Percentiles rank a stretch among this genome's conserved stretches.
phyloP scores from a whole-genome alignment of 2,329 filamentous ascomycete genomes.

The Penicillium sp. region DNA sequence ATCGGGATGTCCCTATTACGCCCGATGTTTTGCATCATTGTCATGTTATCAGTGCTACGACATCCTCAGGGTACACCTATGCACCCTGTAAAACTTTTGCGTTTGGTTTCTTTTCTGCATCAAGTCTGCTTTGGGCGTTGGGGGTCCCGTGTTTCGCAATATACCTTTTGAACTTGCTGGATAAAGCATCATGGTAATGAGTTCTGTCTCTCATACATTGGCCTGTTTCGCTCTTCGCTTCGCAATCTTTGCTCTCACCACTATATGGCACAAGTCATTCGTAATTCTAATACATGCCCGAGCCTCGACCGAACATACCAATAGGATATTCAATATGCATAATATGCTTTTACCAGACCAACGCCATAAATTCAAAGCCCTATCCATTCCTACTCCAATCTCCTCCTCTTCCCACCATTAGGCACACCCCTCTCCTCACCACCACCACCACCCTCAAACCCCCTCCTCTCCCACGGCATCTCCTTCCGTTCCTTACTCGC shows the following conservation, averaged over 20 bases:
- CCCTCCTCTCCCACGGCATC: slow-evolving; percentile 57
- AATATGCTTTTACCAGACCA: neutral
- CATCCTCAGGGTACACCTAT: slow-evolving; percentile 9
- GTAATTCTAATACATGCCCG: slow-evolving; percentile 2
- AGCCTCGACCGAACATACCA: neutral
- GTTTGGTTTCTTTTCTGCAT: slow-evolving; percentile 15
- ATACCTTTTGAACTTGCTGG: slow-evolving; percentile 21
- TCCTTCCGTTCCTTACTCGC: slow-evolving; percentile 78
- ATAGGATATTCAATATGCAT: slow-evolving; percentile 4
- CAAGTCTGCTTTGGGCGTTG: slow-evolving; percentile 11
- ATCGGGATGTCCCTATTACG: slow-evolving; percentile 6
- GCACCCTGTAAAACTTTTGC: slow-evolving; percentile 11
- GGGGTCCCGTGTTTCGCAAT: slow-evolving; percentile 16
- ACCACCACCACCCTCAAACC: slow-evolving; percentile 25
- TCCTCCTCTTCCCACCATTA: slow-evolving; percentile 29
- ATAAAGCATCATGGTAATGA: slow-evolving; percentile 23
- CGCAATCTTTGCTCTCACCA: neutral
- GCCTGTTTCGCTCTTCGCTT: slow-evolving; percentile 4
- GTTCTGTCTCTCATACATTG: slow-evolving; percentile 6
- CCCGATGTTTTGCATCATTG: slow-evolving; percentile 24
- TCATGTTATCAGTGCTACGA: slow-evolving; percentile 21
- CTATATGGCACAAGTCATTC: neutral
- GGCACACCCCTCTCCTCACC: slow-evolving; percentile 16
- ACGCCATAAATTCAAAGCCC: slow-evolving; percentile 4
- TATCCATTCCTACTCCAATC: slow-evolving; percentile 28